A percentile compares a stretch with the other conserved stretches of the same genome.
Conservation (phyloP, 257 asterid genomes). For the Nicotiana tabacum region DNA sequence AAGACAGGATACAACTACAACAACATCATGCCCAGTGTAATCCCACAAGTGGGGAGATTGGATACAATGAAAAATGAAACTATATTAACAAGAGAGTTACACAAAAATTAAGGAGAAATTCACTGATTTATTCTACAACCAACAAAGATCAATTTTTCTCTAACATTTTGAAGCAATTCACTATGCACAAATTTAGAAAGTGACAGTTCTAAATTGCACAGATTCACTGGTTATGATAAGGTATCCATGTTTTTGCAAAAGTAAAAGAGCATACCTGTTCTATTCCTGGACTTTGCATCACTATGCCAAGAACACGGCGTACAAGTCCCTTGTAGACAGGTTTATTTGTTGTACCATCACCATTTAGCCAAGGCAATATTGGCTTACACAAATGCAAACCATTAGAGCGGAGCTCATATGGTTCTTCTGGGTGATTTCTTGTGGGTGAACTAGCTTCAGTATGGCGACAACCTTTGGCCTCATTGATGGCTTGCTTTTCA, state of each 20-base stretch:
- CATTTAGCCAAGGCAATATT: conserved; percentile 84
- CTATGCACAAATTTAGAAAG: not conserved
- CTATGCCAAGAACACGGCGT: conserved; percentile 71
- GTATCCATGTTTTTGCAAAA: not conserved
- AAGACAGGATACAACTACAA: not conserved
- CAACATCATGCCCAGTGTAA: too few species aligned
- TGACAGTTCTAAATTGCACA: not conserved
- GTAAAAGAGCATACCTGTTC: conserved; percentile 50
- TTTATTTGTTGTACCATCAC: conserved; percentile 78
- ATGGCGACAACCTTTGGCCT: conserved; percentile 19
- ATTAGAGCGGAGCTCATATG: conserved; percentile 21
- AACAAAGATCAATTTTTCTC: not conserved
- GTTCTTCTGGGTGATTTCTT: conserved; percentile 22
- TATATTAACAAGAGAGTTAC: not conserved
- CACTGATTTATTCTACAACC: not conserved
- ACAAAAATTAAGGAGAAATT: not conserved
- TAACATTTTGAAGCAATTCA: not conserved
- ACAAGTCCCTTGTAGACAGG: conserved; percentile 77
- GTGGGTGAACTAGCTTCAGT: conserved; percentile 31
- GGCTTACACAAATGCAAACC: conserved; percentile 44
- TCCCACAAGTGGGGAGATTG: too few species aligned
- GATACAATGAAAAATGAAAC: not conserved
- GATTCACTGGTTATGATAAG: not conserved
- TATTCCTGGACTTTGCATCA: conserved; percentile 94
- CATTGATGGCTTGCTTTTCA: conserved; percentile 25